These are phyloP conservation scores for Cocos nucifera DNA, from an alignment of 176 grass and related monocot genomes.

Conservation along the genomic window DNA sequence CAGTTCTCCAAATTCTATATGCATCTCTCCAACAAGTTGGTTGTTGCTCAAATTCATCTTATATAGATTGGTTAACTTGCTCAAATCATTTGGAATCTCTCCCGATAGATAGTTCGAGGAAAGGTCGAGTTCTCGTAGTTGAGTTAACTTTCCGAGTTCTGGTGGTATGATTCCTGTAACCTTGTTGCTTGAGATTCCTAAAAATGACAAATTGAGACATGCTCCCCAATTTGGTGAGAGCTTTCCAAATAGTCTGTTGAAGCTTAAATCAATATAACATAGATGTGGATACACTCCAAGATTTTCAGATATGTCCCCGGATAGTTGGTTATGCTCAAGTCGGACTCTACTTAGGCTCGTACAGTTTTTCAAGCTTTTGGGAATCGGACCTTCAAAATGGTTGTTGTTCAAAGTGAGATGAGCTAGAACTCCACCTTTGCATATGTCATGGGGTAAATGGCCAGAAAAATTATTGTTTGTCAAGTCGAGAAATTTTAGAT, in stretches of 20 bases:
- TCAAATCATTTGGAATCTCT: background rate
- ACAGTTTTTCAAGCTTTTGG: conserved; percentile 13
- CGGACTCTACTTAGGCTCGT: background rate
- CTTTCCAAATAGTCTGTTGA: background rate
- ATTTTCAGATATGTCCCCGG: conserved; percentile 9
- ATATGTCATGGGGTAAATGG: too few species aligned
- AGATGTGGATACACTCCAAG: conserved; percentile 20
- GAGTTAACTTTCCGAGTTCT: background rate
- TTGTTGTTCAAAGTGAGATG: too few species aligned
- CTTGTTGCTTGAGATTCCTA: background rate
- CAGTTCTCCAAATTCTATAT: background rate
- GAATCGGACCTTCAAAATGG: conserved; percentile 6
- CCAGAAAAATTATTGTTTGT: too few species aligned
- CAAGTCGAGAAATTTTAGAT: too few species aligned
- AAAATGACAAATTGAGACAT: background rate
- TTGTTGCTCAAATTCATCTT: background rate
- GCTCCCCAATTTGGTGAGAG: background rate
- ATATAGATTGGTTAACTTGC: background rate
- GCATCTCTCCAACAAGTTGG: background rate
- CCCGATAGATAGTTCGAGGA: background rate
- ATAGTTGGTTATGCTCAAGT: background rate
- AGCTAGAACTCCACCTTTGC: too few species aligned
- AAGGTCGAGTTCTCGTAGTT: background rate
- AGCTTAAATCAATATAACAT: background rate
- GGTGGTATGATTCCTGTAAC: background rate